Evolutionary conservation across 352 stramenopile genomes (phyloP), one percentile per base, ranked within the genome.

Genomic region (Peronospora destructor): DNA sequence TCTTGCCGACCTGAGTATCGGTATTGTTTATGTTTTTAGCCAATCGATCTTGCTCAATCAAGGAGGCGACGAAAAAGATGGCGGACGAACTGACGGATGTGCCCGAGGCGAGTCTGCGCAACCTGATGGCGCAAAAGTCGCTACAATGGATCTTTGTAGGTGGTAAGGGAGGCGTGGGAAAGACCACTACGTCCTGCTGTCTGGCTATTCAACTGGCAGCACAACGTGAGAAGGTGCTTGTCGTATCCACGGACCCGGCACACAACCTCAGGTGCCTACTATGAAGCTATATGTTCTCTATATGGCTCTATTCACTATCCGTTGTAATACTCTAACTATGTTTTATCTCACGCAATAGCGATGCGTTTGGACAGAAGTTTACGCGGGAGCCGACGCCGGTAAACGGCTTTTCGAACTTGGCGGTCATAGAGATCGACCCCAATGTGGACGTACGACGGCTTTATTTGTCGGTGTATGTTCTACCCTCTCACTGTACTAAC

Each of bases 361-460:
- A 99, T 70, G 96, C 96, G 13, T 99, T 99, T 74, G 96, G 93
- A 5, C 96, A 99, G 67, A 98, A 99, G 71, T 99, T 99, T 68
- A 97, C 91, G 38, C 86, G 94, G 28, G 93, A 99, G 64, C 97
- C 97, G 13, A 98, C 91, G 26, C 82, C 93, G 8, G 97, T 99
- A 47, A 88, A 98, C 50, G 96, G 96, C 12, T 99, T 99, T 61
- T 83, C 87, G 29, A 99, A 99, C 62, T 80, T 99, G 7, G 97
- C 83, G 29, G 96, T 97, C 54, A 99, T 99, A 96, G 96, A 99
- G 76, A 98, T 99, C 64, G 96, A 98, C 58, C 88, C 87, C 16
- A 91, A 84, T 46, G 81, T 91, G 32, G 83, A 93, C 40, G 82
- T 92, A 62, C 41, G 69, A 6, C 12, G 9, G n/a, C 43, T 17